These are phyloP conservation scores for Calonectria hawksworthii DNA, from an alignment of 2,329 filamentous ascomycete species.

Conservation along the genomic window DNA sequence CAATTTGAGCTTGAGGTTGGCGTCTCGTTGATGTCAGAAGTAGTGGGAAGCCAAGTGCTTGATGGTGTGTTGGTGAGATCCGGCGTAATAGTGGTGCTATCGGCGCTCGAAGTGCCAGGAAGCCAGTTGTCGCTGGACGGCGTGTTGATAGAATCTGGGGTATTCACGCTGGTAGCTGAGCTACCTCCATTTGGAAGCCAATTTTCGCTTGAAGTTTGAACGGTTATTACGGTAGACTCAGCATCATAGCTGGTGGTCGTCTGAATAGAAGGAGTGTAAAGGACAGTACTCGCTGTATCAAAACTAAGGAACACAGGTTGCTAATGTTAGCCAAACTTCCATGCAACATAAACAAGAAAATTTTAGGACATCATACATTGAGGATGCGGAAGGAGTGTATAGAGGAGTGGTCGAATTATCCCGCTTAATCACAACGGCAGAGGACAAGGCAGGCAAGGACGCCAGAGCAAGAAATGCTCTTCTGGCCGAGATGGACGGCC, in stretches of 20 bases:
- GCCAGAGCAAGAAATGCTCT: conserved; percentile 31
- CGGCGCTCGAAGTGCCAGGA: no score
- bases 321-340: not conserved
- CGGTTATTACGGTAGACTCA: not conserved
- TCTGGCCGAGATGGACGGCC: not conserved
- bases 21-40: not conserved
- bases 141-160: not conserved
- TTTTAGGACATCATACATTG: not conserved
- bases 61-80: no score
- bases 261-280: not conserved
- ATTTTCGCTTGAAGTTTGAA: not conserved
- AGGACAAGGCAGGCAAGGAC: conserved; percentile 26
- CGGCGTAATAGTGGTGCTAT: no score
- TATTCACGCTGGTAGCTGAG: not conserved
- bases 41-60: no score
- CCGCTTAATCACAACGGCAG: conserved; percentile 4
- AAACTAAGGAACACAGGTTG: not conserved
- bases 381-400: not conserved
- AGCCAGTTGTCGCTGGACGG: no score
- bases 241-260: not conserved
- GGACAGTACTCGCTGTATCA: conserved; percentile 16
- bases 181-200: not conserved
- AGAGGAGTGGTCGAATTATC: not conserved
- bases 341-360: no score
- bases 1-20: not conserved